Evolutionary conservation across 192 early-diverging fungal species (phyloP), one percentile per base, ranked within the genome.

Genomic region (Mortierella claussenii): DNA sequence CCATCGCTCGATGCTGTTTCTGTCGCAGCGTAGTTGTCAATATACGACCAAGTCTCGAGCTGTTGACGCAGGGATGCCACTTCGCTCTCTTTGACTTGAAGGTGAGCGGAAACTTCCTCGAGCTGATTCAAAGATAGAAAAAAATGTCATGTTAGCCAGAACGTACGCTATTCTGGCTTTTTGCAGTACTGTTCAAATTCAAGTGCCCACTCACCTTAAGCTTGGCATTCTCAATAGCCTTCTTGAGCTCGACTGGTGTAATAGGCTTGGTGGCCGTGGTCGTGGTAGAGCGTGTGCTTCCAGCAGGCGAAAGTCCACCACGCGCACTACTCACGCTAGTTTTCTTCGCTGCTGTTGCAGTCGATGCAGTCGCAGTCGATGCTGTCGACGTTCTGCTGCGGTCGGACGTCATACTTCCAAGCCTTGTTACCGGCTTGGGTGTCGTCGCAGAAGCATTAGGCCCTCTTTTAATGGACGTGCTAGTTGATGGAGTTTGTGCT

Each of bases 1-100:
- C 60, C 69, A 55, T 71, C 69, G 40, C 69, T 71, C 26, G 60
- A 63, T 7, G 45, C 54, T 10, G 52, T 61, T 26, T 69, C 68
- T 15, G 34, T 34, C 24, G 30, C 33, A 17, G 50, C 23, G 26
- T 28, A 17, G n/a, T 50, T 55, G 9, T 53, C 51, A 8, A 44
- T 37, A 21, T 30, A 42, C 12, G 28, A 37, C 11, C 15, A 27
- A 5, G 20, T 45, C 47, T 68, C 65, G 15, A 57, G 28, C 46
- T 68, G 68, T 17, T 21, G 20, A 42, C 68, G 45, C n/a, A 63
- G 44, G 2, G n/a, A 31, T 6, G 20, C 47, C 44, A 71, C 26
- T 30, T 71, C 60, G 4, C 50, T 40, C 20, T 71, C 69, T 45
- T 62, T 63, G 7, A 26, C 48, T 54, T 52, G 42, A 21, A 71